Percentiles rank a stretch among this genome's conserved stretches.
Conservation (phyloP, 768 basidiomycete genomes). For the Steccherinum ochraceum region DNA sequence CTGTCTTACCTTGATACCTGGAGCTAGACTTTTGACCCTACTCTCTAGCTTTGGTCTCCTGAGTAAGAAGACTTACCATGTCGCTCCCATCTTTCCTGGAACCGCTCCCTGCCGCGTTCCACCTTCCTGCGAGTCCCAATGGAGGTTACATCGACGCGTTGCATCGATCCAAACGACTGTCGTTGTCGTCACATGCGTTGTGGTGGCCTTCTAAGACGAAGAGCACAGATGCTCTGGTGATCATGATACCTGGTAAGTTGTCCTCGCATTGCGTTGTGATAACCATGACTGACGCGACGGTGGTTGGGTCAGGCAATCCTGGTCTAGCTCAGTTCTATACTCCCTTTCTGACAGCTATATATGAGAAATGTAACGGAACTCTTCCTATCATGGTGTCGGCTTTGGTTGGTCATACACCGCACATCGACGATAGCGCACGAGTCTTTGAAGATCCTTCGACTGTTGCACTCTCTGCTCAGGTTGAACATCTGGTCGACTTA, state of each 20-base stretch:
- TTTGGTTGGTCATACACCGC: slow-evolving; percentile 59
- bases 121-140: too few relatives aligned
- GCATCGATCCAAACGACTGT: not conserved
- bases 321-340: slow-evolving; percentile 65
- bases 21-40: too few relatives aligned
- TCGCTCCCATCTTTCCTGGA: slow-evolving; percentile 8
- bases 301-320: slow-evolving; percentile 48
- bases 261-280: too few relatives aligned
- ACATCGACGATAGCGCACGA: slow-evolving; percentile 18
- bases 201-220: slow-evolving; percentile 3
- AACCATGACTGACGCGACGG: too few relatives aligned
- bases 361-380: slow-evolving; percentile 26
- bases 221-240: not conserved
- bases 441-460: slow-evolving; percentile 18
- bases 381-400: slow-evolving; percentile 56
- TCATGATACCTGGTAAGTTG: not conserved
- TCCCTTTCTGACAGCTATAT: slow-evolving; percentile 52
- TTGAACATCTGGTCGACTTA: slow-evolving; percentile 49
- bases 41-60: too few relatives aligned
- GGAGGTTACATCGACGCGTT: not conserved
- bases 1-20: too few relatives aligned
- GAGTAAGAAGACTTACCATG: too few relatives aligned
- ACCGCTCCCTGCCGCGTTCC: not conserved
- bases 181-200: slow-evolving; percentile 1
- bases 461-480: slow-evolving; percentile 40